Percentiles rank a stretch among this genome's conserved stretches.
phyloP scores from a whole-genome alignment of 2,329 filamentous ascomycete genomes.

The Diaporthe sp. region DNA sequence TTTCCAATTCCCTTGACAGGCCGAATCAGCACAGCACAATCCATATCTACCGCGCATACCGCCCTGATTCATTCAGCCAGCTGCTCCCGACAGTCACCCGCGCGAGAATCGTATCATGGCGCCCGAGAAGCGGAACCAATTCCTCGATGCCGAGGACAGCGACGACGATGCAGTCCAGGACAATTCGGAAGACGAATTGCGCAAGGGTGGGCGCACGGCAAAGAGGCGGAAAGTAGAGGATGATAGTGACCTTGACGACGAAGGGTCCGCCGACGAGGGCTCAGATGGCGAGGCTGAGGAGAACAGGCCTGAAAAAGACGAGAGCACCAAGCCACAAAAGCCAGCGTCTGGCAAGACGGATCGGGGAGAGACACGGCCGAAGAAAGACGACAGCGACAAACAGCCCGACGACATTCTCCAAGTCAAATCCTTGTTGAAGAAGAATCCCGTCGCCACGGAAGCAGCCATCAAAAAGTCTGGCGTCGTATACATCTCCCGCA shows the following conservation, averaged over 20 bases:
- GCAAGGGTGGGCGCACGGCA: conserved; percentile 69
- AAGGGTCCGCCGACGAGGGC: conserved; percentile 51
- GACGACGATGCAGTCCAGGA: conserved; percentile 68
- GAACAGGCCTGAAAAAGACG: conserved; percentile 34
- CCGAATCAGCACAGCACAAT: conserved; percentile 5
- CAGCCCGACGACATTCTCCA: conserved; percentile 14
- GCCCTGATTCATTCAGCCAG: conserved; percentile 13
- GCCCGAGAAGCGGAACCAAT: conserved; percentile 77
- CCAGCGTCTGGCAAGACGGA: conserved; percentile 33
- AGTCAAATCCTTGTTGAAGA: conserved; percentile 66
- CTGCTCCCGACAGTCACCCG: neutral
- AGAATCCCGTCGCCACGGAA: conserved; percentile 74
- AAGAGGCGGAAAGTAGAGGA: conserved; percentile 73
- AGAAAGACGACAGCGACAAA: conserved; percentile 44
- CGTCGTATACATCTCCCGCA: conserved; percentile 84
- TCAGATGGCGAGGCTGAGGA: conserved; percentile 39
- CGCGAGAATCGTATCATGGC: conserved; percentile 62
- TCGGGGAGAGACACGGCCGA: conserved; percentile 30
- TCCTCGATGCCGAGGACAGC: conserved; percentile 70
- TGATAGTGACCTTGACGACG: conserved; percentile 51
- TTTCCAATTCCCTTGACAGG: conserved; percentile 27
- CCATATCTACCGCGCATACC: neutral
- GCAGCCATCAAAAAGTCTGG: conserved; percentile 78
- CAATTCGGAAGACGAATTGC: conserved; percentile 74
- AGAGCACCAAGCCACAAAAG: neutral